Conservation (phyloP, 2,329 filamentous ascomycete species). For the Microdochium paspali region DNA sequence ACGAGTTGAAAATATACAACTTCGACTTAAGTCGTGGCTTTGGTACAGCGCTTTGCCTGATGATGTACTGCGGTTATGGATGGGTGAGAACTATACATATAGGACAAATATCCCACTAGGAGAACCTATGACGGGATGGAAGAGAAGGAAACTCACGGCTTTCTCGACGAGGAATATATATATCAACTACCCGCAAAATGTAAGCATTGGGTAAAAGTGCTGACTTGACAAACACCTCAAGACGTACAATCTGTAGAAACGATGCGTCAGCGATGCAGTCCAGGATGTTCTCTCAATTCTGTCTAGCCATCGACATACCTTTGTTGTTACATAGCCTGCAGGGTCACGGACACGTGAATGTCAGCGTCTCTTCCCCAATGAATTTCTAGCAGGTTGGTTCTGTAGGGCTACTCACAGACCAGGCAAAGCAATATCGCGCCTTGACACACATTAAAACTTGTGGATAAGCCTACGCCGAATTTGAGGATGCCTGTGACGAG, state of each 20-base stretch:
- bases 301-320: background rate
- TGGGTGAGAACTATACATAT: no score
- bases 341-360: no score
- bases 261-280: background rate
- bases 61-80: no score
- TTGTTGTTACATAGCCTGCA: background rate
- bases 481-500: background rate
- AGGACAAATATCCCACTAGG: no score
- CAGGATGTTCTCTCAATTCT: background rate
- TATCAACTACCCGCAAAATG: constrained; percentile 30
- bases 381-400: no score
- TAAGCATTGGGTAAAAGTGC: background rate
- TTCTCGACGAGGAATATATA: constrained; percentile 58
- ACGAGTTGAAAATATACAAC: constrained; percentile 51
- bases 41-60: constrained; percentile 4
- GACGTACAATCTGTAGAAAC: background rate
- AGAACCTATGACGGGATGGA: no score
- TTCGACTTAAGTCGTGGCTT: constrained; percentile 43
- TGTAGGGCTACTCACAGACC: background rate
- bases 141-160: constrained; percentile 31
- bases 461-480: background rate
- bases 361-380: no score
- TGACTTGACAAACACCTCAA: background rate
- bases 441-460: background rate
- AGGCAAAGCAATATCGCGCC: background rate